phyloP scores from a whole-genome alignment of 768 basidiomycete genomes.

The Russula sp. region DNA sequence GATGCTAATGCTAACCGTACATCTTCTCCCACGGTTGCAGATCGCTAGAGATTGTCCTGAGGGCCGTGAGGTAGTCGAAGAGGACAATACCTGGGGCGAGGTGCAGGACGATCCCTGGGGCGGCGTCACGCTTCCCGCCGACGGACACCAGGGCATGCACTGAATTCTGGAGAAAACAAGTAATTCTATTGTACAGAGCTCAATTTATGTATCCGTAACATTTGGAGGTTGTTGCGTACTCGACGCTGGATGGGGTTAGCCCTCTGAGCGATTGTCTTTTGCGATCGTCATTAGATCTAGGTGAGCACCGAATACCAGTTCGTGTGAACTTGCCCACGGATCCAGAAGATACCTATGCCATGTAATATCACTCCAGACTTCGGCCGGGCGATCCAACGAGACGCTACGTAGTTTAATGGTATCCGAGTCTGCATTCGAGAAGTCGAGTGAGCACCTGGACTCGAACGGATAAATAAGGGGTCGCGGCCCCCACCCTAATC shows the following conservation, averaged over 20 bases:
- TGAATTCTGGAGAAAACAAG: neutral
- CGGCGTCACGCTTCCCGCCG: constrained; percentile 1
- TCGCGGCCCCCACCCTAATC: neutral
- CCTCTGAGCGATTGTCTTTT: no score
- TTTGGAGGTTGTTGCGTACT: neutral
- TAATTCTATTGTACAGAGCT: constrained; percentile 5
- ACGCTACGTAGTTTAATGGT: no score
- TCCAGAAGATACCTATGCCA: no score
- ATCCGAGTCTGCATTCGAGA: no score
- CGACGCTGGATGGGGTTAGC: no score
- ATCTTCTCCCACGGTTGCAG: constrained; percentile 14
- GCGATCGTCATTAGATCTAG: no score
- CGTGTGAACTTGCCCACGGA: no score
- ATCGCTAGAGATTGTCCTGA: constrained; percentile 35
- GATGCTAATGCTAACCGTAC: neutral
- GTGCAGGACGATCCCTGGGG: constrained; percentile 8
- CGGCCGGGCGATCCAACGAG: no score
- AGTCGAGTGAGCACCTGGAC: no score
- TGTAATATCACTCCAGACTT: no score
- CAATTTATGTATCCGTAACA: constrained; percentile 5
- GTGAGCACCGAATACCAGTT: no score
- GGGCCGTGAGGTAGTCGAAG: constrained; percentile 25
- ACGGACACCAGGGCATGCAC: constrained; percentile 4
- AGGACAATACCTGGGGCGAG: constrained; percentile 19
- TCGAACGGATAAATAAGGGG: no score